Evolutionary conservation across 2,329 filamentous ascomycete species (phyloP).

Genomic region (Xylariaceae sp.): DNA sequence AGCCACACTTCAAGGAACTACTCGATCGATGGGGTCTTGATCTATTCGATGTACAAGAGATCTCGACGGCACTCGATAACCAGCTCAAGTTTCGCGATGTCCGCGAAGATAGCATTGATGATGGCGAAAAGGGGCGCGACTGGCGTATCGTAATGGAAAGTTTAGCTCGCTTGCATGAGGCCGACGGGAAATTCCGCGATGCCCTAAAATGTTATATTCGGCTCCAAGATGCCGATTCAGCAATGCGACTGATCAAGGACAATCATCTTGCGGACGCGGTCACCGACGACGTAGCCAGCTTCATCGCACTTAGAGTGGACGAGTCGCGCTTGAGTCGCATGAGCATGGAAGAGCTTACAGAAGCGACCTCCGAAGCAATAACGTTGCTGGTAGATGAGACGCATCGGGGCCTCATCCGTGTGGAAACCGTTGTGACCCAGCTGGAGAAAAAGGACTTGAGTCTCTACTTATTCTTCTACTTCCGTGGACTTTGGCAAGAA

Average conservation of each 20-base stretch:
- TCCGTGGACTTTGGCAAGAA: conserved; percentile 79
- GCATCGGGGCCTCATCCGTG: conserved; percentile 79
- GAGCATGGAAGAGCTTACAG: conserved; percentile 68
- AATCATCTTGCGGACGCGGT: conserved; percentile 88
- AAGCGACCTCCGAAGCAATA: conserved; percentile 78
- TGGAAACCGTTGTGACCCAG: conserved; percentile 74
- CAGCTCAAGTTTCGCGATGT: conserved; percentile 76
- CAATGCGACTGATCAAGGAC: conserved; percentile 81
- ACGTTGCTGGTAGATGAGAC: conserved; percentile 86
- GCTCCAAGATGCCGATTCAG: conserved; percentile 86
- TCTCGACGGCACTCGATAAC: conserved; percentile 77
- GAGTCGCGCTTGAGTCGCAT: conserved; percentile 66
- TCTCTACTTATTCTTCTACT: conserved; percentile 87
- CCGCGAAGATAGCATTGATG: conserved; percentile 71
- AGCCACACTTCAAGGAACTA: conserved; percentile 71
- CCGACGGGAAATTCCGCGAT: conserved; percentile 76
- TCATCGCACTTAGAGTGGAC: conserved; percentile 83
- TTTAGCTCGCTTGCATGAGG: conserved; percentile 80
- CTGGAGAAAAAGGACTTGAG: conserved; percentile 65
- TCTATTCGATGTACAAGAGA: conserved; percentile 73
- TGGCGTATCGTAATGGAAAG: conserved; percentile 89
- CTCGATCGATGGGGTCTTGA: conserved; percentile 82
- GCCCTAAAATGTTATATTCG: conserved; percentile 86
- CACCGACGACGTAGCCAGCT: conserved; percentile 82
- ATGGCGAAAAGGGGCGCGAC: conserved; percentile 69